phyloP scores from a whole-genome alignment of 2,329 filamentous ascomycete species.

The Botryotinia globosa region DNA sequence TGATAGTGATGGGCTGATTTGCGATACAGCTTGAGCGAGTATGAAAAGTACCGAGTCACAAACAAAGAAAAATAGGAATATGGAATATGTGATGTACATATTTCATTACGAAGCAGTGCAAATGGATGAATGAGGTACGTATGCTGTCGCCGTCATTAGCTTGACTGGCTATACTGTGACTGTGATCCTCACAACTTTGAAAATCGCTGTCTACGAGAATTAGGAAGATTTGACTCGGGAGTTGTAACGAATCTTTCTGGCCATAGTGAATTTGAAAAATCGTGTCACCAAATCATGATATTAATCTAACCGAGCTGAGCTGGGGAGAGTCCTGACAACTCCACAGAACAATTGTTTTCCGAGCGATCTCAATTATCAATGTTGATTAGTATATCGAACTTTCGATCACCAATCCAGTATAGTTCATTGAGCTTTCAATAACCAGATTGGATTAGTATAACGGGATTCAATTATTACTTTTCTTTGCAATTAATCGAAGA shows the following conservation, averaged over 20 bases:
- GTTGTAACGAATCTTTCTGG: background rate
- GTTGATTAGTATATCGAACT: background rate
- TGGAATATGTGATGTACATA: background rate
- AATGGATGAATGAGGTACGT: background rate
- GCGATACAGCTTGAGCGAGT: background rate
- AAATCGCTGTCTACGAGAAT: background rate
- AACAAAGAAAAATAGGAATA: background rate
- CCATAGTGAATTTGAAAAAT: background rate
- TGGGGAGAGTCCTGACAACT: background rate
- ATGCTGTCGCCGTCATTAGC: background rate
- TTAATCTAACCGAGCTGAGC: background rate
- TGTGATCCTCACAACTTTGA: no score
- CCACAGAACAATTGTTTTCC: background rate
- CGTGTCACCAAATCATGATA: background rate
- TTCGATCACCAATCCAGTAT: background rate
- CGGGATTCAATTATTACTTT: background rate
- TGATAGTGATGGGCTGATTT: background rate
- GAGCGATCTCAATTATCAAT: background rate
- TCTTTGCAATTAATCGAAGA: background rate
- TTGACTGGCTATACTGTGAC: background rate
- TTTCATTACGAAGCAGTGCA: background rate
- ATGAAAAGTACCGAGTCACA: background rate
- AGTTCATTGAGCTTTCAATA: background rate
- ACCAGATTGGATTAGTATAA: background rate
- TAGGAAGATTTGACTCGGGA: background rate